phyloP scores from a whole-genome alignment of 345 rosid species.

The Corymbia maculata region DNA sequence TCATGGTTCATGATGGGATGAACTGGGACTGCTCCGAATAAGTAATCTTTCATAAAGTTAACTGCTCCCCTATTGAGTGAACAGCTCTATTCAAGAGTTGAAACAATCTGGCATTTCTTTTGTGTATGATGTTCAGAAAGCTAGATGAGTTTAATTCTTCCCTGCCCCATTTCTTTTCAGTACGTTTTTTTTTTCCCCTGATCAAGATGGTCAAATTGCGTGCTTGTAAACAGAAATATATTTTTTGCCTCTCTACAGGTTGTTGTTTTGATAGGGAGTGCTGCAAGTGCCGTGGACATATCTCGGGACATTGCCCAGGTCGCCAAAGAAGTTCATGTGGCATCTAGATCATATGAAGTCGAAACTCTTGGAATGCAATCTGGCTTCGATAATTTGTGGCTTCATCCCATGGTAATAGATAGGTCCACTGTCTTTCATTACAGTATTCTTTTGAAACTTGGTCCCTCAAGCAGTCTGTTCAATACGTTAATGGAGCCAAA shows the following conservation, averaged over 20 bases:
- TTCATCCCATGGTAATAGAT: conserved; percentile 73
- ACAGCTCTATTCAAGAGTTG: not conserved
- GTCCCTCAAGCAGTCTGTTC: not conserved
- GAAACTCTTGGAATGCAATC: conserved; percentile 22
- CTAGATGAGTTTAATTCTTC: not conserved
- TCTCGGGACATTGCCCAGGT: conserved; percentile 52
- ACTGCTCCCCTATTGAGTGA: not conserved
- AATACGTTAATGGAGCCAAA: not conserved
- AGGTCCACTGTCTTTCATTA: not conserved
- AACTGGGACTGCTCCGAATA: not conserved
- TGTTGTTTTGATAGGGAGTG: conserved; percentile 60
- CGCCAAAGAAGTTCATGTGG: conserved; percentile 83
- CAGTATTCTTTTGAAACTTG: not conserved
- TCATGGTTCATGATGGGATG: not conserved
- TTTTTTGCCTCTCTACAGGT: conserved; percentile 20
- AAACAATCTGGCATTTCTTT: not conserved
- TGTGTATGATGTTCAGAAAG: not conserved
- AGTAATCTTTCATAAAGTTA: not conserved
- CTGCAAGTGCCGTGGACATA: conserved; percentile 65
- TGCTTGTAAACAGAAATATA: not conserved
- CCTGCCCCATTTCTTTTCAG: not conserved
- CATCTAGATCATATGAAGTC: conserved; percentile 42
- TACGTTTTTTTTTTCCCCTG: not conserved
- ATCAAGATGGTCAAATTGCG: not conserved
- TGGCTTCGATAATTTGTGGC: conserved; percentile 50